Evolutionary conservation across 768 basidiomycete species (phyloP).

Genomic region (Lentinula boryana): DNA sequence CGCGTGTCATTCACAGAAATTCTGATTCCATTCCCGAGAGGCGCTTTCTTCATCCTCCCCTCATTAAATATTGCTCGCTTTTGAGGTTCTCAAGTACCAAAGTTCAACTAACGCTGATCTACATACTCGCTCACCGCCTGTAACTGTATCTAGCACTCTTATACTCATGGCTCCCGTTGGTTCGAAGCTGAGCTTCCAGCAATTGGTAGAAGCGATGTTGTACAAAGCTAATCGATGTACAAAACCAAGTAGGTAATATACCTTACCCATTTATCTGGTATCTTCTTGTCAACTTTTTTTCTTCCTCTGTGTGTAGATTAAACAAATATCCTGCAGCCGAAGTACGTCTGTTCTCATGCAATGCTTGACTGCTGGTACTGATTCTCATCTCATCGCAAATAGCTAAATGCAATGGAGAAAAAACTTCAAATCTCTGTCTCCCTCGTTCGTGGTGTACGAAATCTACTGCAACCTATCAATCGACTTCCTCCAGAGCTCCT

Average conservation of each 20-base stretch:
- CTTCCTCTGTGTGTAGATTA: not conserved
- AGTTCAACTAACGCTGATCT: not conserved
- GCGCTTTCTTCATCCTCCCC: not conserved
- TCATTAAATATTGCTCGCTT: not conserved
- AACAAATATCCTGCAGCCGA: slow-evolving; percentile 1
- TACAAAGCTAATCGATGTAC: slow-evolving; percentile 4
- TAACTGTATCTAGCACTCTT: not conserved
- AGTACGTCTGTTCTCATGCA: not conserved
- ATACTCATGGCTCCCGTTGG: slow-evolving; percentile 4
- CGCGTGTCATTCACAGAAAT: not conserved
- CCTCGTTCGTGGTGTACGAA: slow-evolving; percentile 7
- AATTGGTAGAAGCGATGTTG: slow-evolving; percentile 4
- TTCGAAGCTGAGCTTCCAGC: slow-evolving; percentile 3
- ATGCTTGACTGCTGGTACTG: not conserved
- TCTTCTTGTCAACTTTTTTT: too few species aligned
- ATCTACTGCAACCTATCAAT: slow-evolving; percentile 6
- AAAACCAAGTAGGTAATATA: not conserved
- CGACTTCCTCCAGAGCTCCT: slow-evolving; percentile 8
- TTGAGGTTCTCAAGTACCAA: not conserved
- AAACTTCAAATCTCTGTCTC: slow-evolving; percentile 6
- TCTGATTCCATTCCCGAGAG: not conserved
- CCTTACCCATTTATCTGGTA: not conserved
- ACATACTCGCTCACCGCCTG: not conserved
- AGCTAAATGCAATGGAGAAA: slow-evolving; percentile 8
- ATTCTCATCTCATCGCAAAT: not conserved